Base-by-base conservation (phyloP, 1,284 basidiomycete species). In the Apiotrichum siamense region DNA sequence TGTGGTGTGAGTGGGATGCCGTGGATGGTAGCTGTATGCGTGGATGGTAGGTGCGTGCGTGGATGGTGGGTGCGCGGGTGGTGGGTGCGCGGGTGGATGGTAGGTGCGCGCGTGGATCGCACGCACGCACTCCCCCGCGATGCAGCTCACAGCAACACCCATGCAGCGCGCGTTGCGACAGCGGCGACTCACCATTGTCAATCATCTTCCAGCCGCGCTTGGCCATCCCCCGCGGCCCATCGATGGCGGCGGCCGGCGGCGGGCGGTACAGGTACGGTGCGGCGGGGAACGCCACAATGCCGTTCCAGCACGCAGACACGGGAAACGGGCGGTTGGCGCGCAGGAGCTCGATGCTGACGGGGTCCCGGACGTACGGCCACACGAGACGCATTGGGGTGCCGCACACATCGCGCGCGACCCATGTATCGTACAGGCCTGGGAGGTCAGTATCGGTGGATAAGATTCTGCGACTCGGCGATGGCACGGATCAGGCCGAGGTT, bases 281-380 rank as follows among this genome's bases (percentile, higher is more conserved):
- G 0, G 80, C 75, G 18, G 65, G 59, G 59, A 82, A 78, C 0
- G 75, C 78, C 37, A 77, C 76, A 49, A 80, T 54, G 10, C 66
- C 66, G 35, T 68, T 68, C 66, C 66, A 82, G 67, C 81, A 83
- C 0, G 77, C 63, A 44, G 79, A 77, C 5, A 81, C 80, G 10
- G 77, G 75, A n/a, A 79, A 76, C 1, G 78, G 77, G 31, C 74
- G 67, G 27, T 77, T 76, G 26, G 54, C 50, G 48, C 67, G 66
- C 52, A 77, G 70, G n/a, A 26, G 76, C 66, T 56, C 64, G 44
- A 64, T 65, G 55, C 57, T 64, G 60, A 59, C 64, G 38, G 50
- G 50, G 52, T 79, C 77, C 55, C 77, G 70, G 57, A 81, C 78
- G 61, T 78, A 81, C 0, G 81, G 81, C 78, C 79, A 82, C 51